Percentiles rank a stretch among this genome's conserved stretches.
Conservation (phyloP, 2,329 filamentous ascomycete genomes). For the Aureobasidium sp. region DNA sequence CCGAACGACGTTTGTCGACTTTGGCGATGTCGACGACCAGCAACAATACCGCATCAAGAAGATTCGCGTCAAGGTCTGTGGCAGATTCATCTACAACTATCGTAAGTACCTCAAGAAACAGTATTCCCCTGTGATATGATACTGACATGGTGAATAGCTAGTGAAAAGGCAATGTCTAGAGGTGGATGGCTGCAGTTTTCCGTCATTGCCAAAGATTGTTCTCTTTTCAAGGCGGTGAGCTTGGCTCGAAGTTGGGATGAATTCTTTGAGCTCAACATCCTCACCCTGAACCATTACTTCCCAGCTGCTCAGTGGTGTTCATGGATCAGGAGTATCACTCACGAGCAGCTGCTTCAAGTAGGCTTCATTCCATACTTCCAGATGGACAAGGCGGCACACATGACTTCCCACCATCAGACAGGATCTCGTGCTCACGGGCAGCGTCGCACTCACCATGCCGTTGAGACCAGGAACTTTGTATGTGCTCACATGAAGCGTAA, state of each 20-base stretch:
- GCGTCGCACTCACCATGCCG: conserved; percentile 28
- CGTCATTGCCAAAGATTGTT: conserved; percentile 44
- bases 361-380: conserved; percentile 34
- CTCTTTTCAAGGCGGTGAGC: conserved; percentile 39
- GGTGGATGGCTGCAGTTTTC: conserved; percentile 47
- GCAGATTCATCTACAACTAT: conserved; percentile 46
- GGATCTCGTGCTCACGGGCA: conserved; percentile 30
- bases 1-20: conserved; percentile 27
- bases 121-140: background rate
- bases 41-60: conserved; percentile 31
- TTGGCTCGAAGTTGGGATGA: conserved; percentile 47
- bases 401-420: conserved; percentile 22
- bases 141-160: conserved; percentile 19
- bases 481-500: conserved; percentile 39
- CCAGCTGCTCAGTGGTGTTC: conserved; percentile 41
- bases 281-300: conserved; percentile 42
- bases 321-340: conserved; percentile 35
- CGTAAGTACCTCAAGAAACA: conserved; percentile 23
- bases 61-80: conserved; percentile 42
- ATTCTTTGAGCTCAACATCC: conserved; percentile 43
- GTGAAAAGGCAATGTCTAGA: conserved; percentile 38
- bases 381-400: conserved; percentile 29
- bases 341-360: conserved; percentile 37
- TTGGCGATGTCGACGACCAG: conserved; percentile 33
- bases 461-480: conserved; percentile 36